Base-by-base conservation (phyloP, 1,284 basidiomycete genomes). In the Mycena sp. region DNA sequence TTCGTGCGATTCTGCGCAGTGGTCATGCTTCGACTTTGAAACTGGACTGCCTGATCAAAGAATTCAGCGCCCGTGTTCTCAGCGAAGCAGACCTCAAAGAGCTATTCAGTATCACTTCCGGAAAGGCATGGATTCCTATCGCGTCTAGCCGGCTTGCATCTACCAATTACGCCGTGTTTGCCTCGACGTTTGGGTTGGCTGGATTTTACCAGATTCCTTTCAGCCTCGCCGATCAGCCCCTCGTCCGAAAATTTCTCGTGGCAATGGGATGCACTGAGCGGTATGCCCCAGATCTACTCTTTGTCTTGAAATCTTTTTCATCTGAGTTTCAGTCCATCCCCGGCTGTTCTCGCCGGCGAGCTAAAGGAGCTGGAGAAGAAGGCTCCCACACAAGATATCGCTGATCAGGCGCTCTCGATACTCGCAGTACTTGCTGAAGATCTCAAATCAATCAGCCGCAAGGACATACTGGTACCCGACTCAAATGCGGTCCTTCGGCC, bases 191-290 rank as follows among this genome's bases (percentile, higher is more conserved):
- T 16, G 69, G 66, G 44, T 72, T 73, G 22, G 71, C 75, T 18
- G 81, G 80, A 7, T 83, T 83, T 63, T 72, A 76, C 62, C 76
- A 78, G 34, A 74, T 80, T 20, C 70, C 73, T 20, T 75, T 74
- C 34, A 60, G 65, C 30, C 34, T 69, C 65, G 61, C 54, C 1
- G 67, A 65, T 60, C 66, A 67, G n/a, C 37, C 57, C 7, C 74
- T 63, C 46, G 62, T 80, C 11, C 69, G 56, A 52, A 56, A 65
- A 0, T 82, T 85, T 72, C 76, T 84, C 14, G 62, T 54, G 39
- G 55, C 62, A 1, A 79, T 85, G 79, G 84, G 84, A 38, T 85
- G 84, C 69, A 73, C 73, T 10, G 78, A 83, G 52, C 76, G 75
- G 84, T 84, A 69, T 56, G 77, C 62, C 1, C 16, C 13, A 5